phyloP scores from a whole-genome alignment of 1,284 basidiomycete species.

The Sporisorium iseilematis-ciliati region DNA sequence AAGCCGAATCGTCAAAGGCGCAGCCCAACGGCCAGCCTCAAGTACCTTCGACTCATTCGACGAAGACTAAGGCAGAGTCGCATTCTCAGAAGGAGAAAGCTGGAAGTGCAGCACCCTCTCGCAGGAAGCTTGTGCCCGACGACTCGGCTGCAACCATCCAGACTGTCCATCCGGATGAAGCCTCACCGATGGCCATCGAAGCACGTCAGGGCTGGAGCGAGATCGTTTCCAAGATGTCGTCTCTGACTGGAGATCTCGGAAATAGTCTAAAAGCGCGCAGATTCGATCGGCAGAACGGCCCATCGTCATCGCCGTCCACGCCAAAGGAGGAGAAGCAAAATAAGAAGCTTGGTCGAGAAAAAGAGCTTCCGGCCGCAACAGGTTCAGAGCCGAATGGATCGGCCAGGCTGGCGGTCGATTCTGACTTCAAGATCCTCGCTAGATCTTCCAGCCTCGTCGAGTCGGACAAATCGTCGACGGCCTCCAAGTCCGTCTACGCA shows the following conservation, averaged over 20 bases:
- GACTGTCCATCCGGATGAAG: slow-evolving; percentile 26
- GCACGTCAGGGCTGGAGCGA: slow-evolving; percentile 58
- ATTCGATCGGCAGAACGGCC: slow-evolving; percentile 14
- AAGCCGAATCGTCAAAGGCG: not conserved
- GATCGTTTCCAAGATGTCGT: slow-evolving; percentile 50
- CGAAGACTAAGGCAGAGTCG: not conserved
- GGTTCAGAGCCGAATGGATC: slow-evolving; percentile 4
- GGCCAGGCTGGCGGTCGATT: slow-evolving; percentile 6
- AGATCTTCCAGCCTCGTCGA: slow-evolving; percentile 41
- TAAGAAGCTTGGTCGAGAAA: not conserved
- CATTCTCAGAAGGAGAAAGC: not conserved
- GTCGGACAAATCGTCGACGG: slow-evolving; percentile 30
- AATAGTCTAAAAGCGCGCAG: slow-evolving; percentile 18
- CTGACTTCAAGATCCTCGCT: slow-evolving; percentile 31
- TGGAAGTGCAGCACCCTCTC: not conserved
- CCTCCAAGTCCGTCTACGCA: slow-evolving; percentile 25
- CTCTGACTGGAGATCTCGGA: slow-evolving; percentile 26
- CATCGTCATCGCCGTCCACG: slow-evolving; percentile 3
- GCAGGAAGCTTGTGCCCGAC: slow-evolving; percentile 27
- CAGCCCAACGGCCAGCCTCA: not conserved
- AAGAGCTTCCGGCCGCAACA: not conserved
- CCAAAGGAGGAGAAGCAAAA: not conserved
- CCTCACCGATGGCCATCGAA: slow-evolving; percentile 46
- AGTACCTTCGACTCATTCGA: not conserved
- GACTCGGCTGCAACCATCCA: slow-evolving; percentile 30